Evolutionary conservation across 805 yeast genomes (phyloP).

Genomic region (Wickerhamiella domercqiae): DNA sequence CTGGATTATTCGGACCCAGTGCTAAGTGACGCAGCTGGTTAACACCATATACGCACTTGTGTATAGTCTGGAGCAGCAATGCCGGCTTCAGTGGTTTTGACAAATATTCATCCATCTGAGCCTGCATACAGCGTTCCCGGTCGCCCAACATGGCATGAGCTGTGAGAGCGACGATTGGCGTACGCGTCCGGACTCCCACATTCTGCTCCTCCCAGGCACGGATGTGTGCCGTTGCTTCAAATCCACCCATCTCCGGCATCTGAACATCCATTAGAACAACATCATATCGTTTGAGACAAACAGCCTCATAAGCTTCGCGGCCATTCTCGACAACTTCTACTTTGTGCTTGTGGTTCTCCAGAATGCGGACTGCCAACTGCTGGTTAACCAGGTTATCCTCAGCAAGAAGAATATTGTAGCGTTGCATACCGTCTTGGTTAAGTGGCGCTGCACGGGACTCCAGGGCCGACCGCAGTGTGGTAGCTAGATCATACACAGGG

Average conservation of each 20-base stretch:
- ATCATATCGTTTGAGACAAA: slow-evolving; percentile 51
- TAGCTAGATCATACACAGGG: slow-evolving; percentile 63
- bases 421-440: slow-evolving; percentile 61
- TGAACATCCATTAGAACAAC: slow-evolving; percentile 86
- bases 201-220: slow-evolving; percentile 77
- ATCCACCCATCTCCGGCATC: slow-evolving; percentile 93
- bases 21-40: slow-evolving; percentile 26
- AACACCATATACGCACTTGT: slow-evolving; percentile 53
- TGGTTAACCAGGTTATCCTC: slow-evolving; percentile 83
- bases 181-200: slow-evolving; percentile 56
- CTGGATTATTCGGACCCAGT: slow-evolving; percentile 24
- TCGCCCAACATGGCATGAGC: slow-evolving; percentile 95
- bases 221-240: slow-evolving; percentile 76
- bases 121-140: slow-evolving; percentile 69
- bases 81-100: slow-evolving; percentile 80
- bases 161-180: slow-evolving; percentile 79
- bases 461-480: slow-evolving; percentile 69
- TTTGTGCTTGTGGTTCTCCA: slow-evolving; percentile 73
- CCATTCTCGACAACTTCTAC: slow-evolving; percentile 83
- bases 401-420: slow-evolving; percentile 61
- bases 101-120: slow-evolving; percentile 85
- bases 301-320: slow-evolving; percentile 63
- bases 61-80: slow-evolving; percentile 66
- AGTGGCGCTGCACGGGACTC: slow-evolving; percentile 71
- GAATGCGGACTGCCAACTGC: slow-evolving; percentile 68